These are phyloP conservation scores for Nephelium lappaceum DNA, from an alignment of 345 rosid species.

Conservation along the genomic window DNA sequence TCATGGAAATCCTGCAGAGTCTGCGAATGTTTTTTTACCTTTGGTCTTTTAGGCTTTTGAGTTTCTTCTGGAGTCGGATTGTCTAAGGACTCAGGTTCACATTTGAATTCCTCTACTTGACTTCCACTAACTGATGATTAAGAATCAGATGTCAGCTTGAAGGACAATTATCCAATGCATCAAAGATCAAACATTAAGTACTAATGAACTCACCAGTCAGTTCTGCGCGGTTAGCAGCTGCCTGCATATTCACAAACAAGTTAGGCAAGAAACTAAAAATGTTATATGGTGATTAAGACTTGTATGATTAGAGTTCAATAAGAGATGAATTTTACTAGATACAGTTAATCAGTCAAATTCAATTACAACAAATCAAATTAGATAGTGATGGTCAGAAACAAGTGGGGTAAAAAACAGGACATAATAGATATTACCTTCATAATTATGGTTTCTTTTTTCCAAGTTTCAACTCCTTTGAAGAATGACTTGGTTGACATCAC, in stretches of 20 bases:
- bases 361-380: background rate
- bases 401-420: background rate
- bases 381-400: too few species aligned
- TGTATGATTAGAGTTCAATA: too few species aligned
- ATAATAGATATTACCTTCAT: constrained; percentile 26
- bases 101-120: constrained; percentile 27
- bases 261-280: background rate
- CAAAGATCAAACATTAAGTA: too few species aligned
- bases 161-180: too few species aligned
- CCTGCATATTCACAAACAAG: constrained; percentile 26
- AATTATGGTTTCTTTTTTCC: constrained; percentile 49
- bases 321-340: too few species aligned
- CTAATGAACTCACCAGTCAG: constrained; percentile 28
- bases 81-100: constrained; percentile 24
- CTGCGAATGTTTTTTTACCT: constrained; percentile 21
- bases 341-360: too few species aligned
- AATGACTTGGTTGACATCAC: constrained; percentile 49
- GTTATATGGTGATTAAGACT: too few species aligned
- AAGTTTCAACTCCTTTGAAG: constrained; percentile 51
- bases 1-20: background rate
- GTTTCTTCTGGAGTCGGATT: constrained; percentile 12
- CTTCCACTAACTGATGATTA: constrained; percentile 21
- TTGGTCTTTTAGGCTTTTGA: constrained; percentile 16
- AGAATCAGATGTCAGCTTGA: background rate
- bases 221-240: constrained; percentile 27